Base-by-base conservation (phyloP, 2,329 filamentous ascomycete genomes). In the Lomentospora prolificans region DNA sequence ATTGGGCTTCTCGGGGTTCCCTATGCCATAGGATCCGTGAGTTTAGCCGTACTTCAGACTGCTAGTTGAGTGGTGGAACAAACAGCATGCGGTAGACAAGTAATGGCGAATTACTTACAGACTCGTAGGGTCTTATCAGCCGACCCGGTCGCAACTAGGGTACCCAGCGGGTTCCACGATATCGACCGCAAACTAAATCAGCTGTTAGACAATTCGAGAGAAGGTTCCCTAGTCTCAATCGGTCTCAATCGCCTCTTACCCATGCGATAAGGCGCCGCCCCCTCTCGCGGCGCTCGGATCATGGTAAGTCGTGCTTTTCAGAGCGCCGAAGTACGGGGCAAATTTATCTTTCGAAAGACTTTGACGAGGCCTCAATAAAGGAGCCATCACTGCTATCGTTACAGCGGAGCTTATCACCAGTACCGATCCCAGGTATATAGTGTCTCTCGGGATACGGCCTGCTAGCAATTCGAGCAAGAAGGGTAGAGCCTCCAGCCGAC, bases 101-200 rank as follows among this genome's bases (percentile, higher is more conserved):
- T 41, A 14, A 27, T 22, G 14, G 44, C 12, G 10, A 9, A 10
- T 4, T 10, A 75, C 79, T 65, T 66, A 83, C 88, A 92, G 51
- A 91, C 85, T 63, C 88, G 82, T 55, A 92, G 70, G 7, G 80
- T 87, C 61, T 80, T 82, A 64, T 89, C 85, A 24, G 77, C 74
- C 4, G 86, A 80, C 3, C 90, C 90, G 0, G 91, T 95, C 0
- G 92, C 92, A 58, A 97, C 84, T 58, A 94, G 76, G 7, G 82
- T 87, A 31, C 92, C 90, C 0, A 89, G 76, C 0, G 91, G 89
- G 61, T 92, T 96, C 92, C 92, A 97, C 39, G 88, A 85, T 61
- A 97, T 85, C 1, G 87, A 86, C 41, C 88, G 84, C 57, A 95
- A 77, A 60, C 86, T 90, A 60, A 55, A 57, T 30, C 27, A 50